phyloP scores from a whole-genome alignment of 2,329 filamentous ascomycete species.

The Penicillium sp. region DNA sequence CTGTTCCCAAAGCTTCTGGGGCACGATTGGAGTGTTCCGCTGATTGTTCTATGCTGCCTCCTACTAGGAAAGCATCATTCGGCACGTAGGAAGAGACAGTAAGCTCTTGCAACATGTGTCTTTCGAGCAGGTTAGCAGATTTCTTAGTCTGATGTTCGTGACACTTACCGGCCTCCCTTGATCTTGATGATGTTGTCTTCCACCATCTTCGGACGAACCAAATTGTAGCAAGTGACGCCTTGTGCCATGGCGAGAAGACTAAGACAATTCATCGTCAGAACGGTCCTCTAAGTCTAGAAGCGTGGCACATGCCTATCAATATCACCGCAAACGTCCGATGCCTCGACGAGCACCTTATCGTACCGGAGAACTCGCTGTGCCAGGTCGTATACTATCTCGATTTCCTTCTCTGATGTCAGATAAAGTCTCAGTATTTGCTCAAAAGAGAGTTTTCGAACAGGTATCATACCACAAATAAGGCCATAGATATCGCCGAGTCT shows the following conservation, averaged over 20 bases:
- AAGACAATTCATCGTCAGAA: constrained; percentile 25
- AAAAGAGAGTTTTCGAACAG: background rate
- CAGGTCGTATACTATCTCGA: constrained; percentile 82
- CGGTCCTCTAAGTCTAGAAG: background rate
- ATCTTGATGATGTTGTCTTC: constrained; percentile 74
- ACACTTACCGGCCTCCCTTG: constrained; percentile 67
- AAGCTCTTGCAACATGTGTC: constrained; percentile 84
- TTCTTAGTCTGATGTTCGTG: background rate
- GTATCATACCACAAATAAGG: constrained; percentile 71
- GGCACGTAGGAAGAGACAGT: constrained; percentile 80
- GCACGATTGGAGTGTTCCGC: constrained; percentile 4
- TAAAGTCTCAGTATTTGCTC: background rate
- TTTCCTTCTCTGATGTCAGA: constrained; percentile 72
- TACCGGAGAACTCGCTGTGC: constrained; percentile 72
- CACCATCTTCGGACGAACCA: constrained; percentile 72
- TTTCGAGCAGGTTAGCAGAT: constrained; percentile 32
- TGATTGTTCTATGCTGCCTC: constrained; percentile 51
- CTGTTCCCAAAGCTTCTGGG: constrained; percentile 5
- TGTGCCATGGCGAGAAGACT: constrained; percentile 79
- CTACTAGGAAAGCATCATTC: constrained; percentile 75
- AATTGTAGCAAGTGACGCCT: constrained; percentile 75
- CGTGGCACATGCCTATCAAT: constrained; percentile 66
- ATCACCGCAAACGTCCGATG: constrained; percentile 84
- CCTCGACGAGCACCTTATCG: constrained; percentile 66
- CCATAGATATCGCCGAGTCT: constrained; percentile 85